Evolutionary conservation across 768 basidiomycete species (phyloP).

Genomic region (Sistotremastrum suecicum): DNA sequence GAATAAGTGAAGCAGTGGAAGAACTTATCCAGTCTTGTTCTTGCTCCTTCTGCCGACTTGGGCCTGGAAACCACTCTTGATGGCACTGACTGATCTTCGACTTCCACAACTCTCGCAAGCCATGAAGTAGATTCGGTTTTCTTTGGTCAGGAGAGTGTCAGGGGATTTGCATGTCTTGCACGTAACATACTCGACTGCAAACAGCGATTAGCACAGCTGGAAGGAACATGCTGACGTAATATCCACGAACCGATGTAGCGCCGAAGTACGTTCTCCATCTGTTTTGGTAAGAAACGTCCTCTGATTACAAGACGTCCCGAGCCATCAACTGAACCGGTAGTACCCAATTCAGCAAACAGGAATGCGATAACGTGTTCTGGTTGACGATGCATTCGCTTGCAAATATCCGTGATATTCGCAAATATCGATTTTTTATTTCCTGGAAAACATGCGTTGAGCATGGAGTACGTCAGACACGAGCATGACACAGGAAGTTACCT

Average conservation of each 20-base stretch:
- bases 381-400: constrained; percentile 95
- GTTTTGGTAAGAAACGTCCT: constrained; percentile 96
- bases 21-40: constrained; percentile 50
- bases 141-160: constrained; percentile 91
- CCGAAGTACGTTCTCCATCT: constrained; percentile 91
- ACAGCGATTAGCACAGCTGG: neutral
- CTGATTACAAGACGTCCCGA: constrained; percentile 88
- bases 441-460: neutral
- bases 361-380: constrained; percentile 97
- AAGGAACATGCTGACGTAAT: neutral
- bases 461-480: neutral
- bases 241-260: constrained; percentile 78
- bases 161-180: constrained; percentile 99
- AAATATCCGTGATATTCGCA: constrained; percentile 93
- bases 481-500: constrained; percentile 23
- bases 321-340: constrained; percentile 90
- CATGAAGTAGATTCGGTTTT: constrained; percentile 99
- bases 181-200: constrained; percentile 88
- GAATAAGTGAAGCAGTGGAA: neutral
- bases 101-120: constrained; percentile 85
- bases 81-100: constrained; percentile 81
- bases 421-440: constrained; percentile 95
- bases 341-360: constrained; percentile 97
- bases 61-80: constrained; percentile 98
- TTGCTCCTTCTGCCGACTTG: constrained; percentile 83